Evolutionary conservation across 805 yeast genomes (phyloP).

Genomic region (Lachancea fermentati): DNA sequence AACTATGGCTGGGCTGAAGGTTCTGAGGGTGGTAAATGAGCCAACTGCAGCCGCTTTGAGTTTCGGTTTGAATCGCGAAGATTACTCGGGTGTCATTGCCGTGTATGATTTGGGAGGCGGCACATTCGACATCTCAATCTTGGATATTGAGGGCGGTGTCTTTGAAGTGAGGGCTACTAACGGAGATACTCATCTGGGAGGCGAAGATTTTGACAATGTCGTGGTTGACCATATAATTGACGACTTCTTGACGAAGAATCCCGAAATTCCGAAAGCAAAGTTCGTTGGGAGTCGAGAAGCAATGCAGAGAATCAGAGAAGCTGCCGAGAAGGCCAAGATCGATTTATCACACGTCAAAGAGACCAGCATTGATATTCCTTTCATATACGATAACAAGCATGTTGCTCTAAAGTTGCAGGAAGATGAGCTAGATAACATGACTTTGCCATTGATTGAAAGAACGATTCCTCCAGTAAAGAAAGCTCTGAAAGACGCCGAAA

Average conservation of each 20-base stretch:
- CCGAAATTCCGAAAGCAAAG: conserved; percentile 33
- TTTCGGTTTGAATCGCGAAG: conserved; percentile 60
- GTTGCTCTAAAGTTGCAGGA: conserved; percentile 55
- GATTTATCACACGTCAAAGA: conserved; percentile 61
- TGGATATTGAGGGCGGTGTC: conserved; percentile 75
- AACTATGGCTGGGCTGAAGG: conserved; percentile 65
- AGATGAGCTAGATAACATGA: conserved; percentile 60
- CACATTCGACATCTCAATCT: conserved; percentile 73
- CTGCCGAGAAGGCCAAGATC: conserved; percentile 72
- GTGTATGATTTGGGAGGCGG: conserved; percentile 81
- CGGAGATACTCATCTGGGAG: conserved; percentile 82
- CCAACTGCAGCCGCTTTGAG: conserved; percentile 87
- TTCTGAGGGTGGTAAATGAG: conserved; percentile 71
- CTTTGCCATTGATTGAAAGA: conserved; percentile 57
- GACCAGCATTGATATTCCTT: conserved; percentile 64
- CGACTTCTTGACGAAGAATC: conserved; percentile 47
- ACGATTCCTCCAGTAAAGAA: conserved; percentile 70
- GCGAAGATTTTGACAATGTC: conserved; percentile 76
- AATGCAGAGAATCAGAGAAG: conserved; percentile 73
- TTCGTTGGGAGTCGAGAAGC: conserved; percentile 47
- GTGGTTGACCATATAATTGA: conserved; percentile 53
- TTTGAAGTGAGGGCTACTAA: conserved; percentile 79
- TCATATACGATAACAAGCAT: conserved; percentile 57
- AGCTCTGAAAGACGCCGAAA: conserved; percentile 69
- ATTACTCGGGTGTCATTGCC: conserved; percentile 37